Conservation (phyloP, 164 flowering plant genomes). For the Chimonanthus salicifolius region DNA sequence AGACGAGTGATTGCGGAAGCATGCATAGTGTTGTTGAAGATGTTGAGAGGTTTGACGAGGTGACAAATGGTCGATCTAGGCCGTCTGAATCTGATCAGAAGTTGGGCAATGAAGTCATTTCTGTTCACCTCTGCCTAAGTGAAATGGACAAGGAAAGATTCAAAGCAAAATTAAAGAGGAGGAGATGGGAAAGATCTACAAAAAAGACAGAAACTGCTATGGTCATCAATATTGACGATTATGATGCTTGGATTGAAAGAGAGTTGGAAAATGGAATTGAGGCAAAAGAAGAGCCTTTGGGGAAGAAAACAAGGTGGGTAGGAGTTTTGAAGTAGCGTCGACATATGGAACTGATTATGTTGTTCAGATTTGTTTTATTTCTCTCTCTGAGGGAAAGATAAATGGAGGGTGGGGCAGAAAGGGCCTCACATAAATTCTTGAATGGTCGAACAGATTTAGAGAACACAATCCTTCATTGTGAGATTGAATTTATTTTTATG, state of each 20-base stretch:
- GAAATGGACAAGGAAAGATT: slow-evolving; percentile 30
- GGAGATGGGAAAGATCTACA: slow-evolving; percentile 16
- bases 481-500: background rate
- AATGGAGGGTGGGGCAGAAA: background rate
- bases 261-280: slow-evolving; percentile 48
- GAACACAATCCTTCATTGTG: background rate
- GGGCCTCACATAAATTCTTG: background rate
- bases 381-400: background rate
- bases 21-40: slow-evolving; percentile 36
- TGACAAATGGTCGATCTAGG: slow-evolving; percentile 11
- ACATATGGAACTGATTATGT: background rate
- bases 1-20: slow-evolving; percentile 34
- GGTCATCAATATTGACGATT: slow-evolving; percentile 12
- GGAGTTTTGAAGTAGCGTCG: background rate
- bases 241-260: slow-evolving; percentile 42
- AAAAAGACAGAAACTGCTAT: slow-evolving; percentile 8
- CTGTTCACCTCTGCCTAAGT: slow-evolving; percentile 13
- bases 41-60: slow-evolving; percentile 20
- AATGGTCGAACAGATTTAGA: background rate
- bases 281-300: slow-evolving; percentile 17
- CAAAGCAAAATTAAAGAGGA: slow-evolving; percentile 31
- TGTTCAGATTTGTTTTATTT: background rate
- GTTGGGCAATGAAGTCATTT: slow-evolving; percentile 11
- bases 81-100: slow-evolving; percentile 10
- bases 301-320: slow-evolving; percentile 21